Evolutionary conservation across 331 rosid species (phyloP), one percentile per base, ranked within the genome.

Genomic region (Prunus yedoensis): DNA sequence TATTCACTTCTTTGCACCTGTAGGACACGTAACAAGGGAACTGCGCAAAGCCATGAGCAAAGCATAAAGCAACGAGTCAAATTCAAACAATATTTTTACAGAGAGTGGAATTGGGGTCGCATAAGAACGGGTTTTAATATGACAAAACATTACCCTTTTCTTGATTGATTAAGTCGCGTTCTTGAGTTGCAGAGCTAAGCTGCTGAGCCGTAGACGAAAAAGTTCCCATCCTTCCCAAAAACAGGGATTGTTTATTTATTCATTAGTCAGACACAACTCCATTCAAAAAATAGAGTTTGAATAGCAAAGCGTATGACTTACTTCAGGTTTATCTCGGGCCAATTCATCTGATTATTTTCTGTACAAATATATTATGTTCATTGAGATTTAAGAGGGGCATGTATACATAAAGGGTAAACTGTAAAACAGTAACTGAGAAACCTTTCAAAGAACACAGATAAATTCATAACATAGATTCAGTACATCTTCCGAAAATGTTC

Each of bases 41-140:
- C 17, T 15, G 30, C 15, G 45, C 45, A 28, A 53, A 45, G 47
- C 49, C 12, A 12, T 72, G 68, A 70, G 10, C 61, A 35, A 67
- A 56, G 38, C 65, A 47, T 10, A 15, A 27, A 10, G 49, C 47
- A 1, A 18, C n/a, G 4, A 1, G 47, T 74, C 77, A 74, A 74
- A 60, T 46, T 74, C 60, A 73, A 60, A 60, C 21, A 59, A 57
- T 56, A 56, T 38, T 71, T 59, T 58, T 74, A 21, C 50, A 30
- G 0, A 30, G 0, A 0, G 47, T 13, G 47, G 5, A 17, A 32
- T 28, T 0, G n/a, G 10, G 1, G 68, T 16, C 47, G 1, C 66
- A 2, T 20, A 15, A 8, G 13, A 58, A 27, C 45, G 41, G 46
- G 41, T 72, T 56, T 7, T 20, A 41, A 43, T 57, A 21, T 13